Evolutionary conservation across 441 rosid genomes (phyloP).

Genomic region (Rhodomyrtus psidioides): DNA sequence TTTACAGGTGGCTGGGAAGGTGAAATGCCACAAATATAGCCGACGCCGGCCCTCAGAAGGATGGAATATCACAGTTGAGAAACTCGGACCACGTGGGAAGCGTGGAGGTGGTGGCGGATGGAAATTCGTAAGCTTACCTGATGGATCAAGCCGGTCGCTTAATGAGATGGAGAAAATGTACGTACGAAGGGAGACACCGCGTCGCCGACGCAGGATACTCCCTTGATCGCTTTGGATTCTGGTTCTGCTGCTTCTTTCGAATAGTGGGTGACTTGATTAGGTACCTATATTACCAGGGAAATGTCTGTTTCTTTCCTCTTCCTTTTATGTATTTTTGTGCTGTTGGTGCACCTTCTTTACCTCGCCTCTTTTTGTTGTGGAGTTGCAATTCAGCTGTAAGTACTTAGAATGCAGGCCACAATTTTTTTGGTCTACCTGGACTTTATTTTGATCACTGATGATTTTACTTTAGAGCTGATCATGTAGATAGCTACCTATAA

Average conservation of each 20-base stretch:
- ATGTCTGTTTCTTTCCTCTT: not conserved
- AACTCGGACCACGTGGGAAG: slow-evolving; percentile 63
- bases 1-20: slow-evolving; percentile 57
- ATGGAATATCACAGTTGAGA: slow-evolving; percentile 81
- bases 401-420: not conserved
- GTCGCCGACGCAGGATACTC: slow-evolving; percentile 60
- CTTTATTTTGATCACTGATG: not conserved
- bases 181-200: slow-evolving; percentile 73
- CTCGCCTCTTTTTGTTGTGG: not conserved
- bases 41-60: slow-evolving; percentile 63
- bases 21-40: slow-evolving; percentile 77
- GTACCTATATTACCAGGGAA: not conserved
- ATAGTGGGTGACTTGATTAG: not conserved
- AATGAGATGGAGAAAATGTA: slow-evolving; percentile 76
- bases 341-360: not conserved
- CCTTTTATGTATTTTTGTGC: not conserved
- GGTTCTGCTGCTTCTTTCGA: not conserved
- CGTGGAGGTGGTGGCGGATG: slow-evolving; percentile 88
- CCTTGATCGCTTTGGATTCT: slow-evolving; percentile 29
- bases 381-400: not conserved
- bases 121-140: slow-evolving; percentile 83
- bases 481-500: not conserved
- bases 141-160: slow-evolving; percentile 77
- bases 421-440: not conserved
- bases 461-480: not conserved